Evolutionary conservation across 768 basidiomycete genomes (phyloP), one percentile per base, ranked within the genome.

Genomic region (Postia placenta): DNA sequence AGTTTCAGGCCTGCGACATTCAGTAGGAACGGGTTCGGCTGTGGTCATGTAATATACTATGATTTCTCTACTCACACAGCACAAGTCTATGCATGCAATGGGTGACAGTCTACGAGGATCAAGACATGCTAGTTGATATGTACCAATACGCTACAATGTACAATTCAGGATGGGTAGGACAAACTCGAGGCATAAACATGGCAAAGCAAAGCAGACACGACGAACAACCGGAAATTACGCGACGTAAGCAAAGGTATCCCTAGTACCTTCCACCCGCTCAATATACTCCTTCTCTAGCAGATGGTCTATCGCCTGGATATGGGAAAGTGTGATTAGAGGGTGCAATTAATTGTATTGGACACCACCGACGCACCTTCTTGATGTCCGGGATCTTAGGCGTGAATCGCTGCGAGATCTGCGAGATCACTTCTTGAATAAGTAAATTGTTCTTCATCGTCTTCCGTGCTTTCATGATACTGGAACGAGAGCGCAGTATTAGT

Each of bases 241-340:
- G 56, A 85, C 78, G 63, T 87, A 87, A 42, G 82, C 80, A 65
- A 90, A 92, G 28, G 87, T 87, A 68, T 95, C 92, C 62, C 87
- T 85, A n/a, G 85, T 83, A 11, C 85, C 89, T 19, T 92, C 91
- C 12, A 92, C 86, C 25, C 95, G 85, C 63, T 98, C 94, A 58
- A 99, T 87, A 66, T 97, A 99, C 65, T 99, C 95, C 70, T 95
- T 95, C 72, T 97, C 95, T 42, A 97, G 73, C 17, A 98, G 72
- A 12, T 83, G 83, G 62, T 95, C 92, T 51, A 97, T 95, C 2
- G 91, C 89, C 87, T 89, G 51, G 11, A n/a, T n/a, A n/a, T n/a
- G n/a, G n/a, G n/a, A n/a, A n/a, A n/a, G n/a, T n/a, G n/a, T n/a
- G n/a, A n/a, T 11, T 15, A 17, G 7, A 11, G 50, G n/a, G 33